These are phyloP conservation scores for Ophiostoma ulmi DNA, from an alignment of 2,329 filamentous ascomycete genomes.

Conservation along the genomic window DNA sequence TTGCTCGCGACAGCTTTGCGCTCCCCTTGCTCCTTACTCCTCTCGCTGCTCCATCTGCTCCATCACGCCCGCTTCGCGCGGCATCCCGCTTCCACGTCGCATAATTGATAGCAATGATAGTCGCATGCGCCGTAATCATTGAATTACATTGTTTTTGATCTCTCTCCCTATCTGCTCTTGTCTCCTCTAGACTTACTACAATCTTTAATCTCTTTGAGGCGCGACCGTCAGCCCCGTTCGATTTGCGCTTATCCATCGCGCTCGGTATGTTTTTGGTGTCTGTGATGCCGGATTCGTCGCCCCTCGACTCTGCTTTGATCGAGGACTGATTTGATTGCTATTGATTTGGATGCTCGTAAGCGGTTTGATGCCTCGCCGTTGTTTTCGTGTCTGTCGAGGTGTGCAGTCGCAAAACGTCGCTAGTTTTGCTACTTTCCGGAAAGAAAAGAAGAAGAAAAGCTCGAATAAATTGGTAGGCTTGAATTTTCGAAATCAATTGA, in stretches of 20 bases:
- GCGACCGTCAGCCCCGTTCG: conserved; percentile 41
- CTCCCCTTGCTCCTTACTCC: neutral
- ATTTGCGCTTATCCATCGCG: conserved; percentile 30
- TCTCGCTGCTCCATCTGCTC: conserved; percentile 7
- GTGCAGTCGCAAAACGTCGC: neutral
- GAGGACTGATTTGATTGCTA: neutral
- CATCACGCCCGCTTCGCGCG: neutral
- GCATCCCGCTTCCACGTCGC: conserved; percentile 6
- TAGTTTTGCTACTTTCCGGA: neutral
- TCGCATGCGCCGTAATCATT: neutral
- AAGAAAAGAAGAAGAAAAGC: too few species aligned
- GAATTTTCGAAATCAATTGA: neutral
- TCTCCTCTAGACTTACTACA: conserved; percentile 35
- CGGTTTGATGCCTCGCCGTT: neutral
- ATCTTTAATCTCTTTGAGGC: conserved; percentile 52
- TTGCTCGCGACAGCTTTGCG: neutral
- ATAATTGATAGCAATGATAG: neutral
- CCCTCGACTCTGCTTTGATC: neutral
- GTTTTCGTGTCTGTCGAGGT: neutral
- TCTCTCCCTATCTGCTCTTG: neutral
- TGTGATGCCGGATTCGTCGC: neutral
- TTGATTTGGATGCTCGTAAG: neutral
- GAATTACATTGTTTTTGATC: neutral
- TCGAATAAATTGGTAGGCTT: neutral
- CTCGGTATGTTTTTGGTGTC: neutral